Percentiles rank a stretch among this genome's conserved stretches.
phyloP scores from a whole-genome alignment of 2,329 filamentous ascomycete species.

The Alternaria arbusti region DNA sequence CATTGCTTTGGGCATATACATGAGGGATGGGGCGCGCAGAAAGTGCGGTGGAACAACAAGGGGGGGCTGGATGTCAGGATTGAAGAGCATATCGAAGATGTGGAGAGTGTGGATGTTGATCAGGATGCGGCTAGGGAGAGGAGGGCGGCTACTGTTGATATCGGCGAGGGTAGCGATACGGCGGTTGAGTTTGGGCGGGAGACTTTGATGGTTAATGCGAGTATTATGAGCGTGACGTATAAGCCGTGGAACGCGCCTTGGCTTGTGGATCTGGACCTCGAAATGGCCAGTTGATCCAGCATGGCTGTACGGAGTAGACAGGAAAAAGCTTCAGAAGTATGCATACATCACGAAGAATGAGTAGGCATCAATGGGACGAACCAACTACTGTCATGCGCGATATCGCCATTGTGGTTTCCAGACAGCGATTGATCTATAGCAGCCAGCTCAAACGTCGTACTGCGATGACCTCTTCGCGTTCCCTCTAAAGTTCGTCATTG shows the following conservation, averaged over 20 bases:
- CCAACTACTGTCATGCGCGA: neutral
- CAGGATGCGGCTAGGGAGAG: conserved; percentile 23
- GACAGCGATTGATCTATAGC: no score
- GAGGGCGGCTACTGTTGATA: conserved; percentile 39
- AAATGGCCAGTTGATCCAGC: conserved; percentile 12
- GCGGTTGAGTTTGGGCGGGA: conserved; percentile 55
- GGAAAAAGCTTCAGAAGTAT: no score
- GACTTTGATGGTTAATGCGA: conserved; percentile 65
- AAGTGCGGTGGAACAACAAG: conserved; percentile 47
- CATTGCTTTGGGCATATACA: conserved; percentile 71
- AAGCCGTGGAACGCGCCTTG: conserved; percentile 60
- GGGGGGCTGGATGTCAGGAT: conserved; percentile 23
- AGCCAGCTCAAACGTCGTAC: no score
- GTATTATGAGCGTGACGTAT: conserved; percentile 61
- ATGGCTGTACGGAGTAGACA: neutral
- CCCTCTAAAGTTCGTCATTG: no score
- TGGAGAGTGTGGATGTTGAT: conserved; percentile 24
- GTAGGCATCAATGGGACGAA: neutral
- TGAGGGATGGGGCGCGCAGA: conserved; percentile 53
- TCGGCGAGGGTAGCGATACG: conserved; percentile 31
- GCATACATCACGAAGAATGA: neutral
- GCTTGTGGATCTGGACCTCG: conserved; percentile 61
- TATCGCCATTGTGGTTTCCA: no score
- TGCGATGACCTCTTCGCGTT: no score
- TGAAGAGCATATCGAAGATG: conserved; percentile 26